phyloP scores from a whole-genome alignment of 2,329 filamentous ascomycete species.

The Colletotrichum aenigma region DNA sequence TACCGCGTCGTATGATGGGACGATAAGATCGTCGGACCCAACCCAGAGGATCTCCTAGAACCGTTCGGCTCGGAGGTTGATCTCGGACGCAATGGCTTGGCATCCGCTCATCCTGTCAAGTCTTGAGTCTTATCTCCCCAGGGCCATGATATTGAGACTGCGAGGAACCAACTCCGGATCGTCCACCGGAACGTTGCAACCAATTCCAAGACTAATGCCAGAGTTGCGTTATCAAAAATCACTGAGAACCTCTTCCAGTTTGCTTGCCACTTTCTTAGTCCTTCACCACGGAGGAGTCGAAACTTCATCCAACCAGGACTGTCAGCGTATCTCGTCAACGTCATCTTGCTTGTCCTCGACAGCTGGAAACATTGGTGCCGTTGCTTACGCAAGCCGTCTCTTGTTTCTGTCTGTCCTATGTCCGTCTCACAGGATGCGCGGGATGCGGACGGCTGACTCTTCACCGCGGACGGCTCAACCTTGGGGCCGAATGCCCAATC shows the following conservation, averaged over 20 bases:
- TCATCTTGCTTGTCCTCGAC: neutral
- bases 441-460: neutral
- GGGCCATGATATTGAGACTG: neutral
- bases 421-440: neutral
- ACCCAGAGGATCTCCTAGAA: neutral
- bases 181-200: neutral
- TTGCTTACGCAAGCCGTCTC: conserved; percentile 1
- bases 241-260: neutral
- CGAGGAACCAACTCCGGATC: neutral
- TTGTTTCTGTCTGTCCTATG: neutral
- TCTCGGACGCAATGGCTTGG: neutral
- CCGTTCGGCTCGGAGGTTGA: conserved; percentile 6
- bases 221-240: neutral
- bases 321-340: neutral
- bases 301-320: neutral
- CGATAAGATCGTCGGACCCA: neutral
- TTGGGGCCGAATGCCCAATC: neutral
- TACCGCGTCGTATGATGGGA: neutral
- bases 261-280: neutral
- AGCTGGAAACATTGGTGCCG: neutral
- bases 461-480: neutral
- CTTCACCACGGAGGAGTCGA: neutral
- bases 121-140: neutral
- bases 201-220: neutral
- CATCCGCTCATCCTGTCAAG: neutral